Conservation (phyloP, 192 early-diverging fungal species). For the Chytriomyces sp. region DNA sequence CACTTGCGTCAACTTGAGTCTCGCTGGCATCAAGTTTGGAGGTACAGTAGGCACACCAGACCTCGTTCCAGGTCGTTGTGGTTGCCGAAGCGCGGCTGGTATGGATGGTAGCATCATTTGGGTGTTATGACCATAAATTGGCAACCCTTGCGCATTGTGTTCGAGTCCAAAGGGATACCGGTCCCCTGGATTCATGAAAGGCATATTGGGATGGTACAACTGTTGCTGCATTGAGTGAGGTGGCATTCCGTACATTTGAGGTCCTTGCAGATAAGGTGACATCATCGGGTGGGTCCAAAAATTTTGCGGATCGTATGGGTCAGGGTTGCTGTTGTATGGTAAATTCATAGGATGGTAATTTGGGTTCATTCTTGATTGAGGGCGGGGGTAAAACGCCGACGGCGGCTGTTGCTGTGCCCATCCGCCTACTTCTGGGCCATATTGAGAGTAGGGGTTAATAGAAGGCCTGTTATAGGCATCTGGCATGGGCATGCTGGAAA, state of each 20-base stretch:
- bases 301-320: neutral
- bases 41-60: conserved; percentile 15
- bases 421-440: neutral
- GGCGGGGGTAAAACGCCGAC: neutral
- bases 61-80: neutral
- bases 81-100: neutral
- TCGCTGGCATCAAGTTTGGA: conserved; percentile 16
- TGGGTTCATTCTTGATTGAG: neutral
- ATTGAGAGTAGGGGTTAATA: neutral
- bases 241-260: neutral
- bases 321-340: neutral
- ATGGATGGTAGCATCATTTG: neutral
- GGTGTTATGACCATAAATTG: no score
- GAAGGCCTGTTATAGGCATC: neutral
- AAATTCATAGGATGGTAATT: neutral
- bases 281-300: neutral
- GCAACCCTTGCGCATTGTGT: no score
- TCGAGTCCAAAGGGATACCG: no score
- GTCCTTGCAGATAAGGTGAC: neutral
- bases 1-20: conserved; percentile 17
- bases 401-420: neutral
- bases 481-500: neutral
- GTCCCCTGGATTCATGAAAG: no score
- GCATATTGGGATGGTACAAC: neutral
- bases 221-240: neutral